A percentile compares a stretch with the other conserved stretches of the same genome.
Conservation (phyloP, 1,284 basidiomycete species). For the Xanthoconium separans region DNA sequence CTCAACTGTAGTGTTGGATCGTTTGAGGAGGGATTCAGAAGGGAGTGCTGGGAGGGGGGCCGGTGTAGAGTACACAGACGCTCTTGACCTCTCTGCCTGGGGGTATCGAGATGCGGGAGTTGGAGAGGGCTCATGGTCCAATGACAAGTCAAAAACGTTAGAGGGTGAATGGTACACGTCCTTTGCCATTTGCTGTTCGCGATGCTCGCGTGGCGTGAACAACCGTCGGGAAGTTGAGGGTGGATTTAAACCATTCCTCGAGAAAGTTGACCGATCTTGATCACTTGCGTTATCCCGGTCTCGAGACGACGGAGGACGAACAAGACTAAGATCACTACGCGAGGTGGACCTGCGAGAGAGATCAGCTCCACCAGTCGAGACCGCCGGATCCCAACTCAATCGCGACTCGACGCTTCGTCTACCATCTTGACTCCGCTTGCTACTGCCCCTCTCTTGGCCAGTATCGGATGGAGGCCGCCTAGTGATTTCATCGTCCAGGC, state of each 20-base stretch:
- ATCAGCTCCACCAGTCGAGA: slow-evolving; percentile 20
- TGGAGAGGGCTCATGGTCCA: slow-evolving; percentile 64
- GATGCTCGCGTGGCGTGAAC: slow-evolving; percentile 52
- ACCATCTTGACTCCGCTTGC: slow-evolving; percentile 50
- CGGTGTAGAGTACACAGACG: slow-evolving; percentile 49
- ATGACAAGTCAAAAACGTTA: slow-evolving; percentile 40
- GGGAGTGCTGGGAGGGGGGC: slow-evolving; percentile 59
- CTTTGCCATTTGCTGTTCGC: slow-evolving; percentile 36
- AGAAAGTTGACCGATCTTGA: slow-evolving; percentile 35
- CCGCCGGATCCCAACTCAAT: slow-evolving; percentile 54
- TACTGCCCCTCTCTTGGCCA: slow-evolving; percentile 34
- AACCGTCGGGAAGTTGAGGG: slow-evolving; percentile 44
- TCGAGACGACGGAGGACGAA: slow-evolving; percentile 29
- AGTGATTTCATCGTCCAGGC: slow-evolving; percentile 46
- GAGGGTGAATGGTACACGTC: slow-evolving; percentile 23
- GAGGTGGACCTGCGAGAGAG: slow-evolving; percentile 31
- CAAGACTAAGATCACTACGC: slow-evolving; percentile 33
- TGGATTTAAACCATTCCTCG: slow-evolving; percentile 22
- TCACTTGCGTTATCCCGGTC: slow-evolving; percentile 29
- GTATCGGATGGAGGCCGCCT: slow-evolving; percentile 36
- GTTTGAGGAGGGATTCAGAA: slow-evolving; percentile 49
- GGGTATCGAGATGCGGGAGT: slow-evolving; percentile 52
- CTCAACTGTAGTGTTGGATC: slow-evolving; percentile 29
- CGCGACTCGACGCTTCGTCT: slow-evolving; percentile 55
- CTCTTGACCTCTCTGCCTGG: slow-evolving; percentile 37